Conservation (phyloP, 2,329 filamentous ascomycete genomes). For the Apiospora arundinis region DNA sequence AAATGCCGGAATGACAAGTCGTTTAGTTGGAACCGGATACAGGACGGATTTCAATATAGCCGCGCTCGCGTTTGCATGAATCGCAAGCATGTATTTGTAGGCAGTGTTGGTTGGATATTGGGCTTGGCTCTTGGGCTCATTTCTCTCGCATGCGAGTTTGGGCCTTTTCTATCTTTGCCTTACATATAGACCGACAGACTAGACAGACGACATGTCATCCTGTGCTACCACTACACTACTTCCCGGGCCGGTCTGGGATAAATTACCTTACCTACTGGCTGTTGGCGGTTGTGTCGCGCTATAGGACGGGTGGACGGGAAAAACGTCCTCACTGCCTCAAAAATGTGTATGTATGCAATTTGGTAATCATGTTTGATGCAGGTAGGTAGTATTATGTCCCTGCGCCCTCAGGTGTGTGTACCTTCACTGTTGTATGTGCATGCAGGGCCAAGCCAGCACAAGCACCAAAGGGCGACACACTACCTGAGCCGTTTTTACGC, state of each 20-base stretch:
- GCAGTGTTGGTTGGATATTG: neutral
- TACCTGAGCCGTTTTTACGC: neutral
- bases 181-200: neutral
- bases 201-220: neutral
- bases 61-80: neutral
- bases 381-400: constrained; percentile 1
- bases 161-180: neutral
- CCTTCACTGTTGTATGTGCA: neutral
- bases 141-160: neutral
- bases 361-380: constrained; percentile 6
- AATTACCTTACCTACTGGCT: neutral
- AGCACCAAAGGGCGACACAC: neutral
- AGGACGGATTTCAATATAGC: constrained; percentile 1
- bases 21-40: constrained; percentile 7
- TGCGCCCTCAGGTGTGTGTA: constrained; percentile 15
- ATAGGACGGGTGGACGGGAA: neutral
- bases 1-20: neutral
- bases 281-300: neutral
- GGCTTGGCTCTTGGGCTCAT: neutral
- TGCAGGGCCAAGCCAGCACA: constrained; percentile 7
- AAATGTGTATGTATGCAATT: neutral
- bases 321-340: neutral
- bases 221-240: neutral
- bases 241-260: constrained; percentile 1
- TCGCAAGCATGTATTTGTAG: neutral